phyloP scores from a whole-genome alignment of 2,329 filamentous ascomycete genomes.

The Phaeomoniella chlamydospora region DNA sequence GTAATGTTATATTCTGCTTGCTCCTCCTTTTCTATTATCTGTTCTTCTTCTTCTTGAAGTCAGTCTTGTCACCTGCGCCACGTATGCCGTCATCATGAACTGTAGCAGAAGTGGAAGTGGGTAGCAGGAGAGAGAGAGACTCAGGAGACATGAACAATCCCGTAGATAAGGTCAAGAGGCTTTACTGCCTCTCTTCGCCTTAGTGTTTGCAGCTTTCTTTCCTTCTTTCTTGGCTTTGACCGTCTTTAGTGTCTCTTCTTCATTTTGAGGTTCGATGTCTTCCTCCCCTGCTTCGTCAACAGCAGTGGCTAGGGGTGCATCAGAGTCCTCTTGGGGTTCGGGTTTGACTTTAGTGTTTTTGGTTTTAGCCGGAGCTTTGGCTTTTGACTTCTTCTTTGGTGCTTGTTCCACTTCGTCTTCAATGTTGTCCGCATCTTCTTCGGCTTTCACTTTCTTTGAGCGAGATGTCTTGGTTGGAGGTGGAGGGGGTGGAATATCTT shows the following conservation, averaged over 20 bases:
- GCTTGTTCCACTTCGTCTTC: neutral
- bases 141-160: no score
- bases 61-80: no score
- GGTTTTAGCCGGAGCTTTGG: slow-evolving; percentile 20
- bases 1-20: no score
- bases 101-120: no score
- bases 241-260: neutral
- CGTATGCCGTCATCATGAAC: no score
- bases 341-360: slow-evolving; percentile 10
- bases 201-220: neutral
- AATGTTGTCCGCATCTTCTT: neutral
- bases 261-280: neutral
- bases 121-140: no score
- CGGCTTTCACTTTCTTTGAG: slow-evolving; percentile 4
- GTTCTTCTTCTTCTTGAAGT: no score
- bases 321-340: slow-evolving; percentile 3
- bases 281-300: neutral
- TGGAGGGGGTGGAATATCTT: slow-evolving; percentile 10
- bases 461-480: slow-evolving; percentile 13
- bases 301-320: neutral
- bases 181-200: no score
- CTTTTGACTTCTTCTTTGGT: slow-evolving; percentile 8
- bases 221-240: neutral
- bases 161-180: no score
- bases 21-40: no score